A percentile compares a stretch with the other conserved stretches of the same genome.
phyloP scores from a whole-genome alignment of 176 grass and related monocot species.

The Eragrostis curvula region DNA sequence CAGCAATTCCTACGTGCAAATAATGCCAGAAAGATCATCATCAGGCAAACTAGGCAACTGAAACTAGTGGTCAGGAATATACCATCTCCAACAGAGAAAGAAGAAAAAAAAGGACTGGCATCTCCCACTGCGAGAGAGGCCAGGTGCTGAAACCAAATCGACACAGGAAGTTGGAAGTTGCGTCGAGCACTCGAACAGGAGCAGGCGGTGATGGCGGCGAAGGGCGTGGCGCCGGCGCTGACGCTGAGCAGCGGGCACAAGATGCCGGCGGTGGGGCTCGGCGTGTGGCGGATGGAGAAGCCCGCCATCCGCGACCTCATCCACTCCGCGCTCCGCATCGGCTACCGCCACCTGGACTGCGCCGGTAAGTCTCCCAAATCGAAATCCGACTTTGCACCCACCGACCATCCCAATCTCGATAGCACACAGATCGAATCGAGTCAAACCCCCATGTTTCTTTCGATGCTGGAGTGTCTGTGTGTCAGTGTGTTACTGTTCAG shows the following conservation, averaged over 20 bases:
- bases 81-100: not conserved
- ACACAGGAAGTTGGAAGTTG: not conserved
- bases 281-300: conserved; percentile 91
- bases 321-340: conserved; percentile 80
- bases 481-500: not conserved
- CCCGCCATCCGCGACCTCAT: conserved; percentile 75
- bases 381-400: not conserved
- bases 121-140: not conserved
- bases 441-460: not conserved
- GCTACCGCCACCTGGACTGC: conserved; percentile 96
- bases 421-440: not conserved
- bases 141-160: not conserved
- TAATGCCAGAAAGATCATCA: too few relatives aligned
- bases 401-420: not conserved
- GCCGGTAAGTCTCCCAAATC: conserved; percentile 54
- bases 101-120: not conserved
- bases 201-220: conserved; percentile 39
- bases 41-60: too few relatives aligned
- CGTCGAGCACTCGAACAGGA: not conserved
- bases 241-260: conserved; percentile 68
- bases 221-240: conserved; percentile 48
- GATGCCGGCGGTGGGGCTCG: conserved; percentile 87
- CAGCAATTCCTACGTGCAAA: too few relatives aligned
- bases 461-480: not conserved
- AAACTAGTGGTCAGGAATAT: not conserved